phyloP scores from a whole-genome alignment of 768 basidiomycete species.

The Imleria badia region DNA sequence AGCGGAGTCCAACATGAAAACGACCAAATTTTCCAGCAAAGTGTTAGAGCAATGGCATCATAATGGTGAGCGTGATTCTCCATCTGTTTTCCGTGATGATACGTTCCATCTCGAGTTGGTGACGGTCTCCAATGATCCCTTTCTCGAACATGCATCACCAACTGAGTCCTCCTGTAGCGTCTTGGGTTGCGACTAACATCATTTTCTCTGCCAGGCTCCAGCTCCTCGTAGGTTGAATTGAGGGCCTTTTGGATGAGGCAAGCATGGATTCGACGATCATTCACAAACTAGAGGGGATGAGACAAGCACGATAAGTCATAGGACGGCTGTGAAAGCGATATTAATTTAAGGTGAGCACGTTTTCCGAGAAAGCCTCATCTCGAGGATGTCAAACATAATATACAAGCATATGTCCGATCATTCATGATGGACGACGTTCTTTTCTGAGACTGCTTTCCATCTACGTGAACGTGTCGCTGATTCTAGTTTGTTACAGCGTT shows the following conservation, averaged over 20 bases:
- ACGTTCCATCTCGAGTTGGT: constrained; percentile 71
- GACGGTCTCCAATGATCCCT: constrained; percentile 67
- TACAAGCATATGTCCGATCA: constrained; percentile 79
- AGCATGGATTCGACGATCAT: too few species aligned
- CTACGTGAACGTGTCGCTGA: constrained; percentile 1
- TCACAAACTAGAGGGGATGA: too few species aligned
- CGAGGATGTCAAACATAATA: constrained; percentile 52
- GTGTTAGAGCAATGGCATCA: too few species aligned
- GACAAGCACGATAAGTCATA: too few species aligned
- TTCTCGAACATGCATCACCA: constrained; percentile 77
- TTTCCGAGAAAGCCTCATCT: not conserved
- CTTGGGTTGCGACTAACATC: constrained; percentile 7
- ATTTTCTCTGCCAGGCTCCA: not conserved
- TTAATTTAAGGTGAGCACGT: constrained; percentile 8
- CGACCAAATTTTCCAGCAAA: too few species aligned
- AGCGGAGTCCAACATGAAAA: too few species aligned
- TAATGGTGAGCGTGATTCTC: constrained; percentile 36
- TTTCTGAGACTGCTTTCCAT: constrained; percentile 42
- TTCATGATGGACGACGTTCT: constrained; percentile 55
- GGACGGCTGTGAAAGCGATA: too few species aligned
- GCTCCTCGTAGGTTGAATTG: not conserved
- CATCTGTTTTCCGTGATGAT: constrained; percentile 53
- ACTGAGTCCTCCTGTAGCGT: constrained; percentile 39
- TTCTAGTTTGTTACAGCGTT: not conserved
- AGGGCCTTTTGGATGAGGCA: too few species aligned